Evolutionary conservation across 2,329 filamentous ascomycete species (phyloP).

Genomic region (Didymella exigua): DNA sequence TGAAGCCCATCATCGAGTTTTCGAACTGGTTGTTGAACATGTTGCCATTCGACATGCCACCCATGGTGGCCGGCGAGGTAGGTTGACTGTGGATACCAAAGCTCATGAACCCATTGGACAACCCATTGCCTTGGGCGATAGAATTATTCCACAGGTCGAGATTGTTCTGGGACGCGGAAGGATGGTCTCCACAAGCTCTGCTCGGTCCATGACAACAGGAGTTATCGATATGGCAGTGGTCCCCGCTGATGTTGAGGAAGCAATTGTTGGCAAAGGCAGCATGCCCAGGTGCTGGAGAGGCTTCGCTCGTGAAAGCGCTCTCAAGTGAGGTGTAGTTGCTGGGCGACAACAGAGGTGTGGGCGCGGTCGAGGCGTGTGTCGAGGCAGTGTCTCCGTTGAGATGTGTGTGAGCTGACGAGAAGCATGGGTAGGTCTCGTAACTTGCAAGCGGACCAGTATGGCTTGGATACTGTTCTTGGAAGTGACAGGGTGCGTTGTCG

Average conservation of each 20-base stretch:
- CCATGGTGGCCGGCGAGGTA: slow-evolving; percentile 26
- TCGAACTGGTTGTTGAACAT: slow-evolving; percentile 24
- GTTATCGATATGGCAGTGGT: slow-evolving; percentile 46
- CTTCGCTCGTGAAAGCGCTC: slow-evolving; percentile 35
- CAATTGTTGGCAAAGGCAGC: slow-evolving; percentile 28
- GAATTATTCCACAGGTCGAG: slow-evolving; percentile 38
- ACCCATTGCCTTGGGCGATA: slow-evolving; percentile 32
- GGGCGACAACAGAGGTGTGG: slow-evolving; percentile 40
- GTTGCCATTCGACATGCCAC: slow-evolving; percentile 20
- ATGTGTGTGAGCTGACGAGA: slow-evolving; percentile 33
- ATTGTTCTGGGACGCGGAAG: slow-evolving; percentile 31
- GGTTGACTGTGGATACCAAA: slow-evolving; percentile 35
- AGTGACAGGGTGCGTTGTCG: slow-evolving; percentile 43
- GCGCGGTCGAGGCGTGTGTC: slow-evolving; percentile 33
- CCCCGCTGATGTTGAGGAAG: slow-evolving; percentile 38
- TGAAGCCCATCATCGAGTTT: slow-evolving; percentile 28
- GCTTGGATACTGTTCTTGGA: slow-evolving; percentile 37
- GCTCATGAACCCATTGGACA: slow-evolving; percentile 34
- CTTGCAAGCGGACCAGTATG: slow-evolving; percentile 29
- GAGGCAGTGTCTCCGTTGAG: slow-evolving; percentile 23
- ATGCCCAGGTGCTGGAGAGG: slow-evolving; percentile 32
- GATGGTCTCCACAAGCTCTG: slow-evolving; percentile 38
- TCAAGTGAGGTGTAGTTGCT: slow-evolving; percentile 43
- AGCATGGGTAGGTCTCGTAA: slow-evolving; percentile 42
- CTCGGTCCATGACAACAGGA: slow-evolving; percentile 43